Percentiles rank a stretch among this genome's conserved stretches.
Conservation (phyloP, 2,329 filamentous ascomycete species). For the Pezicula radicicola region DNA sequence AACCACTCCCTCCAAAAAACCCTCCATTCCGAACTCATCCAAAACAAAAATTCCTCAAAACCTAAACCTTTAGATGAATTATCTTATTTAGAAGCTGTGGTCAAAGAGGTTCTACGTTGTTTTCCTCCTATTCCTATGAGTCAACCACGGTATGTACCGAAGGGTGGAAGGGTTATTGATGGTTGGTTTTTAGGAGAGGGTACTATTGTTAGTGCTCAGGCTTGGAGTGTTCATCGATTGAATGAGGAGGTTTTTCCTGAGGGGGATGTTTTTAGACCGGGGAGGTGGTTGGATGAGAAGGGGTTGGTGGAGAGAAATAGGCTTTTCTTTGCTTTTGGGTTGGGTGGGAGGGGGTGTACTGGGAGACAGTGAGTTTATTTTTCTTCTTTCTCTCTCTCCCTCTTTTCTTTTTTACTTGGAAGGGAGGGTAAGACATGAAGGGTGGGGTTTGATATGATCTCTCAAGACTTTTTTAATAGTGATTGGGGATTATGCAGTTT, state of each 20-base stretch:
- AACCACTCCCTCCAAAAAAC: slow-evolving; percentile 47
- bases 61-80: slow-evolving; percentile 44
- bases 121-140: slow-evolving; percentile 67
- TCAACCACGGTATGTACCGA: slow-evolving; percentile 56
- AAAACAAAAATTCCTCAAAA: slow-evolving; percentile 26
- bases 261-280: slow-evolving; percentile 74
- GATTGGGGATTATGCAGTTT: no score
- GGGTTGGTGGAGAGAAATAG: slow-evolving; percentile 70
- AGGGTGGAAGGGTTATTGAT: slow-evolving; percentile 51
- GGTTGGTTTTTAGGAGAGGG: slow-evolving; percentile 49
- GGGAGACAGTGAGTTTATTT: slow-evolving; percentile 57
- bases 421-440: no score
- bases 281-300: slow-evolving; percentile 74
- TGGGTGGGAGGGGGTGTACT: slow-evolving; percentile 62
- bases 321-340: slow-evolving; percentile 63
- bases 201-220: slow-evolving; percentile 59
- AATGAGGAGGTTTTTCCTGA: slow-evolving; percentile 70
- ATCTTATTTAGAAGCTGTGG: slow-evolving; percentile 58
- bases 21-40: slow-evolving; percentile 49
- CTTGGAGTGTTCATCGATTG: slow-evolving; percentile 57
- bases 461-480: no score
- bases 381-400: slow-evolving; percentile 15
- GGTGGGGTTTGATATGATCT: no score
- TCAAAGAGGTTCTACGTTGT: slow-evolving; percentile 59
- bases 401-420: not conserved